Evolutionary conservation across 495 filamentous ascomycete species (phyloP).

Genomic region (Penicillium desertorum): DNA sequence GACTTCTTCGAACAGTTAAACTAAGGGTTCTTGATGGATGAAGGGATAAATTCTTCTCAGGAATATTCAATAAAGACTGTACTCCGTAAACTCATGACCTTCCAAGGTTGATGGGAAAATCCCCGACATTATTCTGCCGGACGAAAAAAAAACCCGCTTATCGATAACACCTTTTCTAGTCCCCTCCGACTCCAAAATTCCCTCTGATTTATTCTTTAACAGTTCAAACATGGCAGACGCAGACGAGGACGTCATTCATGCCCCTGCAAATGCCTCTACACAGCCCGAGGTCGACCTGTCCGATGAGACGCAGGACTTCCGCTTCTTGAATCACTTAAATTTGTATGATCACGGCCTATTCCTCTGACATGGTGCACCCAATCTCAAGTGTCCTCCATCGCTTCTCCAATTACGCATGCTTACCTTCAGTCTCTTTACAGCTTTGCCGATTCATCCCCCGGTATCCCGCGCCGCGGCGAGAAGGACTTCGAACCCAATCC

Average conservation of each 20-base stretch:
- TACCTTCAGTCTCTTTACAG: slow-evolving; percentile 24
- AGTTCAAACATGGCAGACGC: slow-evolving; percentile 47
- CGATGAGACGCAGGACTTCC: slow-evolving; percentile 88
- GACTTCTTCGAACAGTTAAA: too few relatives aligned
- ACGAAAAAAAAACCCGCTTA: slow-evolving; percentile 4
- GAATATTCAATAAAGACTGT: too few relatives aligned
- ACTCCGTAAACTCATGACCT: too few relatives aligned
- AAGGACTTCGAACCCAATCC: slow-evolving; percentile 97
- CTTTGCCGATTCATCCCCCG: slow-evolving; percentile 34
- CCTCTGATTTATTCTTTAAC: neutral
- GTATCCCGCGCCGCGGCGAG: slow-evolving; percentile 75
- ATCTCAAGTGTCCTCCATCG: neutral
- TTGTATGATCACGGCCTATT: slow-evolving; percentile 37
- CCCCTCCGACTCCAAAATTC: slow-evolving; percentile 1
- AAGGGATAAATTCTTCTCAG: neutral
- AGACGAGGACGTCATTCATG: slow-evolving; percentile 46
- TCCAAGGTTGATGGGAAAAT: too few relatives aligned
- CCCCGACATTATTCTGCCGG: neutral
- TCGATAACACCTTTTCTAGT: slow-evolving; percentile 19
- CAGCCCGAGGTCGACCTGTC: slow-evolving; percentile 62
- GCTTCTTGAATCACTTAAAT: slow-evolving; percentile 63
- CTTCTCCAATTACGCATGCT: slow-evolving; percentile 9
- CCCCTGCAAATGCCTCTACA: slow-evolving; percentile 28
- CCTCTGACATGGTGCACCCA: neutral
- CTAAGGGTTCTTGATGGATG: neutral